A percentile compares a stretch with the other conserved stretches of the same genome.
These are phyloP conservation scores for Petunia hybrid DNA, from an alignment of 305 asterid species.

Conservation along the genomic window DNA sequence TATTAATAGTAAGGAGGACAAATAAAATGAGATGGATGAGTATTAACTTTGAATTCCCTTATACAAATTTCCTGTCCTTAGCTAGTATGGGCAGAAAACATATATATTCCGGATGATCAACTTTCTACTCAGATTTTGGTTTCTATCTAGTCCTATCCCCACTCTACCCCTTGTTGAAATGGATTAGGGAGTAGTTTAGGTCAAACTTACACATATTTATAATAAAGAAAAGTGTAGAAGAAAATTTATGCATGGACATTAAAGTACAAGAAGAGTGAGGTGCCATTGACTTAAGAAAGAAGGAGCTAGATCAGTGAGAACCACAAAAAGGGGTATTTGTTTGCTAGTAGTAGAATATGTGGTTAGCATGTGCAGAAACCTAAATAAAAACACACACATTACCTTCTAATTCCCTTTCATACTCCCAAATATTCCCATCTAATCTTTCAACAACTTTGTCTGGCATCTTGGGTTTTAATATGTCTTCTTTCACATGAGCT, in stretches of 20 bases:
- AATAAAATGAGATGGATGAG: no score
- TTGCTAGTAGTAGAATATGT: conserved; percentile 37
- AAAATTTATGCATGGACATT: conserved; percentile 31
- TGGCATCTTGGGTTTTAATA: conserved; percentile 75
- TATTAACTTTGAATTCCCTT: no score
- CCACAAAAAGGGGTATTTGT: conserved; percentile 51
- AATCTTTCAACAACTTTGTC: conserved; percentile 79
- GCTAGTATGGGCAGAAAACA: no score
- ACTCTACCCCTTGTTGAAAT: neutral
- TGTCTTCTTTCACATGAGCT: conserved; percentile 62
- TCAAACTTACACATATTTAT: conserved; percentile 22
- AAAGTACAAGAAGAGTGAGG: conserved; percentile 39
- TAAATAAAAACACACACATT: conserved; percentile 48
- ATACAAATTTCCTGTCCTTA: no score
- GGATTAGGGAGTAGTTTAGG: conserved; percentile 21
- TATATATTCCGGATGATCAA: neutral
- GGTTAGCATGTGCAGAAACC: conserved; percentile 43
- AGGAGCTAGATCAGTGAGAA: conserved; percentile 44
- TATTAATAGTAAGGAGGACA: no score
- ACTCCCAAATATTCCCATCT: conserved; percentile 87
- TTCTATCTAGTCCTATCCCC: neutral
- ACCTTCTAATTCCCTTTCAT: conserved; percentile 76
- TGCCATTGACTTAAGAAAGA: conserved; percentile 48
- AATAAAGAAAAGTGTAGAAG: neutral
- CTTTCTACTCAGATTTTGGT: neutral